A percentile compares a stretch with the other conserved stretches of the same genome.
These are phyloP conservation scores for Parascedosporium putredinis DNA, from an alignment of 2,329 filamentous ascomycete species.

Conservation along the genomic window DNA sequence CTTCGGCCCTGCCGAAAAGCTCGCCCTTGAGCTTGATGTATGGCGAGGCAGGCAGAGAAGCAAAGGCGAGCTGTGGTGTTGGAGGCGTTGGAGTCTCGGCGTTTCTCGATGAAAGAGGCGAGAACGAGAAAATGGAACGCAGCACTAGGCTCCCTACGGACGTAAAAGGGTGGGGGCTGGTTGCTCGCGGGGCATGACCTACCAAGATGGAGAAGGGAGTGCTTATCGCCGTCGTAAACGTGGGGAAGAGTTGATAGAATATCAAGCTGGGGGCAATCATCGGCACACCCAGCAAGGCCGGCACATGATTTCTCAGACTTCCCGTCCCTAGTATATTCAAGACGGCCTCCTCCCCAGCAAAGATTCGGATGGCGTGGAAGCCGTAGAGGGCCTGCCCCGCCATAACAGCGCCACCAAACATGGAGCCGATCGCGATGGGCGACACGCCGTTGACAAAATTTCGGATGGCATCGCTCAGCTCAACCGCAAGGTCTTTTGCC, in stretches of 20 bases:
- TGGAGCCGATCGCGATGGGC: conserved; percentile 49
- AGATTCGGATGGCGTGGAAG: conserved; percentile 35
- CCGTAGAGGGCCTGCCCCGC: conserved; percentile 46
- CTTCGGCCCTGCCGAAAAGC: conserved; percentile 36
- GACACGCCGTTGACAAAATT: conserved; percentile 41
- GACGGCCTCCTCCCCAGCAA: conserved; percentile 38
- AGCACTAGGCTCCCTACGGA: no score
- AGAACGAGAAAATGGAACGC: no score
- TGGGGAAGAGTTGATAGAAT: conserved; percentile 3
- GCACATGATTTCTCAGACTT: conserved; percentile 11
- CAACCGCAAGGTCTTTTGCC: conserved; percentile 62
- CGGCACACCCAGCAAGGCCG: conserved; percentile 24
- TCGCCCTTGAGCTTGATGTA: conserved; percentile 37
- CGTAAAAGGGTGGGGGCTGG: not conserved
- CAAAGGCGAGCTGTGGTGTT: conserved; percentile 38
- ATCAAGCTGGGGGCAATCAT: conserved; percentile 29
- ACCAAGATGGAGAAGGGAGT: conserved; percentile 6
- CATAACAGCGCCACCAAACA: conserved; percentile 34
- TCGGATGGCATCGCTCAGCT: conserved; percentile 50
- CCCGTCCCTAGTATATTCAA: conserved; percentile 29
- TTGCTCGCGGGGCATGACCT: not conserved
- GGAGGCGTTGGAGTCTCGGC: conserved; percentile 39
- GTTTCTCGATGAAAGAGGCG: conserved; percentile 32
- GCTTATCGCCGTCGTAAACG: not conserved
- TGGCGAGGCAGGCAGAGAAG: conserved; percentile 34